Percentiles rank a stretch among this genome's conserved stretches.
Conservation (phyloP, 1,284 basidiomycete species). For the Stygiomarasmius scandens region DNA sequence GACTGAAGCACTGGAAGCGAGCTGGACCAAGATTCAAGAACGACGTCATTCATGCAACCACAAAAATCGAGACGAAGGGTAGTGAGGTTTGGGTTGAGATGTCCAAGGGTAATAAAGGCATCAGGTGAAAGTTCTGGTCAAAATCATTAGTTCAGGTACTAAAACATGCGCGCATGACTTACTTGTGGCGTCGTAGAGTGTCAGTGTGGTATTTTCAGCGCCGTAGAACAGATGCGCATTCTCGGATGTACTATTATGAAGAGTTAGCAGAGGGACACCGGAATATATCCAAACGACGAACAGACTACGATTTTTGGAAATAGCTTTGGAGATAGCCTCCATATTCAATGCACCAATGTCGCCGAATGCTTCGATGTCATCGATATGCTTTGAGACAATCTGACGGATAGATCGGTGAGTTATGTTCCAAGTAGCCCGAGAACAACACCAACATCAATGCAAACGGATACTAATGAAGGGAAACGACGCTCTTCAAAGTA, state of each 20-base stretch:
- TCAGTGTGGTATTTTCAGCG: constrained; percentile 66
- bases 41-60: constrained; percentile 78
- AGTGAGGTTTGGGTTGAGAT: constrained; percentile 81
- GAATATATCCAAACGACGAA: constrained; percentile 43
- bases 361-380: constrained; percentile 89
- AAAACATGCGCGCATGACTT: constrained; percentile 31
- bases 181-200: constrained; percentile 93
- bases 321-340: constrained; percentile 81
- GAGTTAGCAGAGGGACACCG: neutral
- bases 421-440: neutral
- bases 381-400: constrained; percentile 86
- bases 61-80: constrained; percentile 84
- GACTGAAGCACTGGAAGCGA: constrained; percentile 69
- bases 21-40: constrained; percentile 66
- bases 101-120: constrained; percentile 69
- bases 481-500: constrained; percentile 74
- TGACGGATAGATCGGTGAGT: constrained; percentile 30
- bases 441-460: constrained; percentile 64
- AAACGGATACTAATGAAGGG: constrained; percentile 73
- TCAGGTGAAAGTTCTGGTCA: constrained; percentile 67
- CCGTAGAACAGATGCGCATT: constrained; percentile 88
- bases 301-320: constrained; percentile 87
- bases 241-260: constrained; percentile 58
- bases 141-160: constrained; percentile 13
- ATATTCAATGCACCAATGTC: constrained; percentile 83